These are phyloP conservation scores for Ascosphaera aggregata DNA, from an alignment of 2,329 filamentous ascomycete species.

Conservation along the genomic window DNA sequence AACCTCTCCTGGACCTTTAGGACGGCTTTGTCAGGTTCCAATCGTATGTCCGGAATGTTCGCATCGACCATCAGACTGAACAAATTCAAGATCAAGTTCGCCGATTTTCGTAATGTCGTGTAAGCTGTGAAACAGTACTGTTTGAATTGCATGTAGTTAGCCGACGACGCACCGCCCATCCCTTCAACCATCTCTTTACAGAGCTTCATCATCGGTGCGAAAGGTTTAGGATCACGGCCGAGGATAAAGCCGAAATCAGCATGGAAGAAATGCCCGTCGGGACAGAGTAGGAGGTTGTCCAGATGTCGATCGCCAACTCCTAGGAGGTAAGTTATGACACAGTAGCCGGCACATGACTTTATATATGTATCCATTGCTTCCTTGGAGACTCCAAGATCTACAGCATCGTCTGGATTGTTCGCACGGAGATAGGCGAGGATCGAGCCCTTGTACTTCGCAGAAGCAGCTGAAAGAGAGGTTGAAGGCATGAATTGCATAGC, in stretches of 20 bases:
- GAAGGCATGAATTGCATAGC: constrained; percentile 88
- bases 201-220: constrained; percentile 90
- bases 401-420: constrained; percentile 68
- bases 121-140: constrained; percentile 94
- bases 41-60: constrained; percentile 83
- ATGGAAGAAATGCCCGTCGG: constrained; percentile 90
- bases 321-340: constrained; percentile 93
- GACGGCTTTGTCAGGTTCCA: constrained; percentile 84
- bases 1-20: constrained; percentile 89
- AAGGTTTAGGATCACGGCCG: constrained; percentile 88
- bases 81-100: constrained; percentile 77
- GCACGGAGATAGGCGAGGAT: constrained; percentile 63
- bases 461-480: constrained; percentile 58
- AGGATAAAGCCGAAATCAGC: constrained; percentile 97
- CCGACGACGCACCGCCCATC: constrained; percentile 67
- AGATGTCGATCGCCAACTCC: constrained; percentile 91
- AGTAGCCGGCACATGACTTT: constrained; percentile 90
- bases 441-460: constrained; percentile 57
- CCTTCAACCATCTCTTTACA: constrained; percentile 97
- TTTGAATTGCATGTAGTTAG: constrained; percentile 73
- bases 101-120: constrained; percentile 69
- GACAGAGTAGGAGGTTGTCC: constrained; percentile 78
- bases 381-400: constrained; percentile 66
- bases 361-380: constrained; percentile 90
- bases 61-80: constrained; percentile 96